Evolutionary conservation across 2,329 filamentous ascomycete species (phyloP), one percentile per base, ranked within the genome.

Genomic region (Thelonectria rubi): DNA sequence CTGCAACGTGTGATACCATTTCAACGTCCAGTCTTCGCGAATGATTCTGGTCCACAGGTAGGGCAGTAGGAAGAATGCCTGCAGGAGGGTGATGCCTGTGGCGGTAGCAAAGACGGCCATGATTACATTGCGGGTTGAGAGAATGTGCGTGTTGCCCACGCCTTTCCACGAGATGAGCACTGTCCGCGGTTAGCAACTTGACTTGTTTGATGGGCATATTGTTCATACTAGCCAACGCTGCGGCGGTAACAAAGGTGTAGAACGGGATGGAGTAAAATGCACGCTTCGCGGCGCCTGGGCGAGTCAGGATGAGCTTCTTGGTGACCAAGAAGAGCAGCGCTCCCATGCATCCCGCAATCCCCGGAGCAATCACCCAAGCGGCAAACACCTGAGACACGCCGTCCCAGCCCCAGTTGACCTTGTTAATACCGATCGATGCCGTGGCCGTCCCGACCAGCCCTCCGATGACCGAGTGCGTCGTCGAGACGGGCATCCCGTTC

Each of bases 161-260:
- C 77, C 77, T 51, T 79, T 78, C 77, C 76, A 79, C 1, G 84
- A 82, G 47, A 89, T 82, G 51, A 88, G 85, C 65, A 89, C 75
- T 77, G 30, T 3, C 0, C 18, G 26, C 10, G 21, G 55, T 69
- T 30, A 69, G 67, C 34, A 63, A 3, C 2, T 12, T 58, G 7
- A 30, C 4, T 2, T 30, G 10, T 30, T 30, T 9, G 18, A 18
- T 12, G 1, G 3, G 2, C 0, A 24, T 5, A 21, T 6, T 11
- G 8, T 14, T 70, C 74, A 48, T 65, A 77, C 75, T 78, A 0
- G 76, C 72, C 10, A 79, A 58, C 1, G 75, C 66, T 3, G 67
- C 76, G 17, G 77, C 69, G 0, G 77, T 79, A 21, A 78, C 49
- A 20, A 78, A 79, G 7, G 73, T 78, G 39, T 77, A 79, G 20